These are phyloP conservation scores for Aspergillus haitiensis DNA, from an alignment of 495 filamentous ascomycete genomes.

Conservation along the genomic window DNA sequence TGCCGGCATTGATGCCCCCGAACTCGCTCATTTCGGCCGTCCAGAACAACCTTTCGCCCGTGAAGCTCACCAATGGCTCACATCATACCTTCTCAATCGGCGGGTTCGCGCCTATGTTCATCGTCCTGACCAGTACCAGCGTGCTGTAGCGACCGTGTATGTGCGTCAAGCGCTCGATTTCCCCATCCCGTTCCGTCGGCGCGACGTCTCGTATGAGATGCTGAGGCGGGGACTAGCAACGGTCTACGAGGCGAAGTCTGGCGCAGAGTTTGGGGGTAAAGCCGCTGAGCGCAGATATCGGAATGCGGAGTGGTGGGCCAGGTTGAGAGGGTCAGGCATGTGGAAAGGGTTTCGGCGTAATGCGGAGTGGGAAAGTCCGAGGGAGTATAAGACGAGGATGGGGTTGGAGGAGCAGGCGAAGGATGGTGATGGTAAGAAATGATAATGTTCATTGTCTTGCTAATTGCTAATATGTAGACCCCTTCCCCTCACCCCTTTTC, in stretches of 20 bases:
- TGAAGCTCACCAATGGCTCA: slow-evolving; percentile 79
- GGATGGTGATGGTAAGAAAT: slow-evolving; percentile 34
- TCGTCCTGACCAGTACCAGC: slow-evolving; percentile 85
- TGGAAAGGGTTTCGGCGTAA: slow-evolving; percentile 61
- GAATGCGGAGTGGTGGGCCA: slow-evolving; percentile 69
- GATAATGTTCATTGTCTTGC: not conserved
- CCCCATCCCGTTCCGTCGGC: slow-evolving; percentile 53
- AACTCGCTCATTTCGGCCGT: slow-evolving; percentile 86
- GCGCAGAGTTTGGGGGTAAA: slow-evolving; percentile 81
- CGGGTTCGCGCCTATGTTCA: slow-evolving; percentile 79
- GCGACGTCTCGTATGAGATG: slow-evolving; percentile 90
- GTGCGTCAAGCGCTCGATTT: slow-evolving; percentile 64
- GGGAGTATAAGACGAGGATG: slow-evolving; percentile 79
- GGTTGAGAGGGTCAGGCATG: slow-evolving; percentile 67
- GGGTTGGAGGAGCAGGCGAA: slow-evolving; percentile 39
- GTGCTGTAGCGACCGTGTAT: slow-evolving; percentile 82
- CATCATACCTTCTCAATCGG: slow-evolving; percentile 65
- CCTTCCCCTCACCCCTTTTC: not conserved
- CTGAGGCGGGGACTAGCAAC: slow-evolving; percentile 78
- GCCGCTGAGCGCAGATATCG: slow-evolving; percentile 63
- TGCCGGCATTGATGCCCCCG: slow-evolving; percentile 90
- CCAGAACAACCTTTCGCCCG: slow-evolving; percentile 79
- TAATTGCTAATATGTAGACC: not conserved
- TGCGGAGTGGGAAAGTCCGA: slow-evolving; percentile 67
- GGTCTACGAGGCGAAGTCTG: slow-evolving; percentile 86